phyloP scores from a whole-genome alignment of 2,329 filamentous ascomycete genomes.

The Fusarium tjaetaba region DNA sequence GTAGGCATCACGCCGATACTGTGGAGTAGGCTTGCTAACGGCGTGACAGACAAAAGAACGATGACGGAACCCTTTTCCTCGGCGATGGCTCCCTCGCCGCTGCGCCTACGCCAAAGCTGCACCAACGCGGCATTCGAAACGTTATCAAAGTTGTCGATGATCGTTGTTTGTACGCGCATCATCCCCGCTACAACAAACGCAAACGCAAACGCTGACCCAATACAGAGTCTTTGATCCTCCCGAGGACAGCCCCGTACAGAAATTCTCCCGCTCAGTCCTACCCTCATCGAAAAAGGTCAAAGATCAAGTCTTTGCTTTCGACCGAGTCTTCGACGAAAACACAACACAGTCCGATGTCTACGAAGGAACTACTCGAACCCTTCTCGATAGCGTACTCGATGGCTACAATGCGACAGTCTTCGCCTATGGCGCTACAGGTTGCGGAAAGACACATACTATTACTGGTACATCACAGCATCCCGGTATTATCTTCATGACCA shows the following conservation, averaged over 20 bases:
- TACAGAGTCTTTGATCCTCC: constrained; percentile 93
- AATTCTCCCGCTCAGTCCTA: constrained; percentile 84
- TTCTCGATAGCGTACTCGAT: constrained; percentile 95
- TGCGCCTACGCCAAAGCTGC: constrained; percentile 83
- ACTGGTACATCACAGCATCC: constrained; percentile 91
- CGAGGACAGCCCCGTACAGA: constrained; percentile 91
- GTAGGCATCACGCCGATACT: constrained; percentile 51
- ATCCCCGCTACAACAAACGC: neutral
- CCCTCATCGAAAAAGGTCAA: constrained; percentile 91
- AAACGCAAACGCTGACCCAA: constrained; percentile 27
- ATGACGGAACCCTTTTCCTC: constrained; percentile 92
- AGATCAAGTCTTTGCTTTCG: constrained; percentile 97
- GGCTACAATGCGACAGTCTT: constrained; percentile 99
- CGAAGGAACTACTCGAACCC: constrained; percentile 85
- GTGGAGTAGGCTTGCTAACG: constrained; percentile 13
- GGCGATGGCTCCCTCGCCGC: constrained; percentile 96
- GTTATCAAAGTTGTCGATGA: constrained; percentile 98
- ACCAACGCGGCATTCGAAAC: constrained; percentile 85
- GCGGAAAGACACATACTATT: constrained; percentile 98
- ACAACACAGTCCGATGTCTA: constrained; percentile 93
- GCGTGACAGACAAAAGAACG: constrained; percentile 65
- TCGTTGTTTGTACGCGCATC: constrained; percentile 81
- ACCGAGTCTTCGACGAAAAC: constrained; percentile 96
- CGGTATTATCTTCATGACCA: constrained; percentile 97
- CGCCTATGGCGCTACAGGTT: constrained; percentile 96